Evolutionary conservation across 2,329 filamentous ascomycete species (phyloP), one percentile per base, ranked within the genome.

Genomic region (Stylonectria norvegica): DNA sequence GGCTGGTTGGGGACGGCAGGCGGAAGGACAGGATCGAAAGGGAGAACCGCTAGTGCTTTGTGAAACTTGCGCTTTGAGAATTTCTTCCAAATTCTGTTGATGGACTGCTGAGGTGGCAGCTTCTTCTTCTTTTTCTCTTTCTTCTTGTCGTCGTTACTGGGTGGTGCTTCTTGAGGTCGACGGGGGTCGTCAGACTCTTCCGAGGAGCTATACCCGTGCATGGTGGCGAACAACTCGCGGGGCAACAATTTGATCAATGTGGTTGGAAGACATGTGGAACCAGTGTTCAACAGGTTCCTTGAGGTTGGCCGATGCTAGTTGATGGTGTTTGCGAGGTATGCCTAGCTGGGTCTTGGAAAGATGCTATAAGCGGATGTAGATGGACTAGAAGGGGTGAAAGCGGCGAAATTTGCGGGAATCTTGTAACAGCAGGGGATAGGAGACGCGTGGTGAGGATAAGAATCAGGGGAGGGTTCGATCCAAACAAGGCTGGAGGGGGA

Each of bases 71-170:
- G 62, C 53, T 76, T 73, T 11, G 71, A 72, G 52, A 82, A 81
- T 17, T 68, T 72, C 56, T 73, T 73, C 83, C 83, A 86, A 46
- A 83, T 79, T 42, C 75, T 73, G 58, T 85, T 79, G 59, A 86
- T 83, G 44, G 72, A 74, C 54, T 79, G 73, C 58, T 86, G 83
- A 1, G 83, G 82, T 11, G 77, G 69, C 48, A 75, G 72, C 54
- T 73, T 69, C 65, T 75, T 77, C 58, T 77, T 57, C 54, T 57
- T 58, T 61, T 79, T 58, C 38, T 47, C 55, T 60, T 78, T 79
- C 56, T 78, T 76, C 53, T 78, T 71, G 19, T 69, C 63, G 32
- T 64, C 64, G 19, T 58, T 65, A 25, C 56, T 52, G 34, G 64
- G 57, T 5, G 65, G 65, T 15, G 58, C 61, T 8, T 53, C 46